Conservation (phyloP, 192 early-diverging fungal species). For the Mortierella antarctica region DNA sequence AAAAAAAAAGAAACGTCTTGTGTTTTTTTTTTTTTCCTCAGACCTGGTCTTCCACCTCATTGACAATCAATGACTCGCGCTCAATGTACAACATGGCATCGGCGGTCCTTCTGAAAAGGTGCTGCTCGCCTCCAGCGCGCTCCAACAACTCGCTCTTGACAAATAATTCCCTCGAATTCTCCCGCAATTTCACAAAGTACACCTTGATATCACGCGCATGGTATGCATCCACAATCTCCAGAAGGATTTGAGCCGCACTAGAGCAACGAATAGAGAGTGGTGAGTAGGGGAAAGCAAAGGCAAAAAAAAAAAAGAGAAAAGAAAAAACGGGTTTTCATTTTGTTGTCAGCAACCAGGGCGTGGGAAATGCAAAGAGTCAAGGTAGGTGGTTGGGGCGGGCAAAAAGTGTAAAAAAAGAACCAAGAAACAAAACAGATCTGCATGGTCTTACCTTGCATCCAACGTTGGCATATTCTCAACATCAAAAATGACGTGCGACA, state of each 20-base stretch:
- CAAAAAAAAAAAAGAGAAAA: background rate
- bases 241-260: conserved; percentile 75
- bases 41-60: conserved; percentile 26
- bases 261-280: background rate
- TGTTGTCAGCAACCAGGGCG: background rate
- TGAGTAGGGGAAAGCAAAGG: background rate
- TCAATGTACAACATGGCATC: conserved; percentile 70
- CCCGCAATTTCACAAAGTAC: conserved; percentile 91
- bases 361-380: background rate
- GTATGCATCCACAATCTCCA: conserved; percentile 92
- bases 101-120: conserved; percentile 70
- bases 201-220: conserved; percentile 83
- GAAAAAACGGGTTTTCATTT: background rate
- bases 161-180: conserved; percentile 76
- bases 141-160: conserved; percentile 74
- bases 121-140: conserved; percentile 65
- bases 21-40: background rate
- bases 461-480: conserved; percentile 87
- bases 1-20: too few relatives aligned
- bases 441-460: conserved; percentile 84
- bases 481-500: conserved; percentile 90
- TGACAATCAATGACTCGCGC: conserved; percentile 38
- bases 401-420: background rate
- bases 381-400: too few relatives aligned
- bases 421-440: conserved; percentile 4